Base-by-base conservation (phyloP, 2,329 filamentous ascomycete genomes). In the Pseudogymnoascus sp. region DNA sequence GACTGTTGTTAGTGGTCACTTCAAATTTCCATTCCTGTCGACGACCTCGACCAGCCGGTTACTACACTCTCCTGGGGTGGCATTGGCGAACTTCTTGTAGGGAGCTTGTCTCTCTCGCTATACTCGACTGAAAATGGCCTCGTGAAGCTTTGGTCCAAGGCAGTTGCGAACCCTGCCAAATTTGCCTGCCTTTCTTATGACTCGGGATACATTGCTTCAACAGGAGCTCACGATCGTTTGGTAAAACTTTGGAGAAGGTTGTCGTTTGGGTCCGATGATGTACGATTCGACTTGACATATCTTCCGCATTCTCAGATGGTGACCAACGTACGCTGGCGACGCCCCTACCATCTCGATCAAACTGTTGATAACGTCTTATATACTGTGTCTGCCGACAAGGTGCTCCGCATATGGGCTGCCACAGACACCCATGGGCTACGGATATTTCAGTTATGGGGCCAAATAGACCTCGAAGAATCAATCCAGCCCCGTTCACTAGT, bases 201-300 rank as follows among this genome's bases (percentile, higher is more conserved):
- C 72, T 92, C 90, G 11, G 86, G 87, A 18, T 85, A 96, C 63
- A 90, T 97, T 60, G 93, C 91, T 16, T 92, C 90, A 1, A 83
- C 89, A 11, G 89, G 91, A 41, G 78, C 80, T 58, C 84, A 90
- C 70, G 94, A 97, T 73, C 82, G 87, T 59, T 77, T 97, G 18
- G 86, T 96, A 66, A 97, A 99, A 75, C 83, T 97, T 68, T 99
- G 95, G 94, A 85, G 91, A 65, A 83, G 93, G 60, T 77, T 96
- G 22, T 89, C 88, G 7, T 97, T 93, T 70, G 91, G 91, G 12
- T 82, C 85, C 0, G 87, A 91, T 62, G 88, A 95, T 67, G 88
- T 91, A 38, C 82, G 89, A 61, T 97, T 97, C 74, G 93, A 97
- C 68, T 87, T 96, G 68, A 86, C 87, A 28, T 97, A 97, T 73